Evolutionary conservation across 2,329 filamentous ascomycete genomes (phyloP).

Genomic region (Arthroderma sp.): DNA sequence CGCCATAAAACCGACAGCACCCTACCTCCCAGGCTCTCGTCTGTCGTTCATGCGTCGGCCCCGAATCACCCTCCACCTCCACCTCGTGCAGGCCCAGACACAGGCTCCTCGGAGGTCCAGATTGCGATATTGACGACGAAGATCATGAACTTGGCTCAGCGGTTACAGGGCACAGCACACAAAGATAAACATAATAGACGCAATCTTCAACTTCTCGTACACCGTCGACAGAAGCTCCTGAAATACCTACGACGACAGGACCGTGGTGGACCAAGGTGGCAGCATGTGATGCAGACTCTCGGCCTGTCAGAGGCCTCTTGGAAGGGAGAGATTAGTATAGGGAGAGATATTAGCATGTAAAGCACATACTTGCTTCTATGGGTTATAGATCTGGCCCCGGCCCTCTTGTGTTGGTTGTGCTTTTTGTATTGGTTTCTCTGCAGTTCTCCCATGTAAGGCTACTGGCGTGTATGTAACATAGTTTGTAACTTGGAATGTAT

Average conservation of each 20-base stretch:
- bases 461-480: too few relatives aligned
- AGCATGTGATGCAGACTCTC: slow-evolving; percentile 67
- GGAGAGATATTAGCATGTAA: slow-evolving; percentile 35
- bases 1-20: slow-evolving; percentile 71
- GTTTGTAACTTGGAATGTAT: too few relatives aligned
- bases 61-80: slow-evolving; percentile 26
- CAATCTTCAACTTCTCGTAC: slow-evolving; percentile 71
- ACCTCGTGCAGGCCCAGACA: slow-evolving; percentile 74
- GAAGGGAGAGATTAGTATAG: slow-evolving; percentile 65
- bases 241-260: slow-evolving; percentile 81
- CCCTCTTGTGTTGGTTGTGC: too few relatives aligned
- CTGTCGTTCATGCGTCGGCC: slow-evolving; percentile 30
- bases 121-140: slow-evolving; percentile 89
- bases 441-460: too few relatives aligned
- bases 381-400: too few relatives aligned
- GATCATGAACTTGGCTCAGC: slow-evolving; percentile 67
- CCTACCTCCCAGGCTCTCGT: slow-evolving; percentile 47
- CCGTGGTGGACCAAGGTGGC: slow-evolving; percentile 80
- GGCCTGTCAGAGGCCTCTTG: slow-evolving; percentile 80
- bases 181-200: slow-evolving; percentile 92
- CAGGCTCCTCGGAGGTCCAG: slow-evolving; percentile 93
- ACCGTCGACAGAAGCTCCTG: slow-evolving; percentile 77
- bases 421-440: too few relatives aligned
- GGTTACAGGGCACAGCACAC: slow-evolving; percentile 55
- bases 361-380: not conserved